These are phyloP conservation scores for Leccinum rimulosum DNA, from an alignment of 768 basidiomycete species.

Conservation along the genomic window DNA sequence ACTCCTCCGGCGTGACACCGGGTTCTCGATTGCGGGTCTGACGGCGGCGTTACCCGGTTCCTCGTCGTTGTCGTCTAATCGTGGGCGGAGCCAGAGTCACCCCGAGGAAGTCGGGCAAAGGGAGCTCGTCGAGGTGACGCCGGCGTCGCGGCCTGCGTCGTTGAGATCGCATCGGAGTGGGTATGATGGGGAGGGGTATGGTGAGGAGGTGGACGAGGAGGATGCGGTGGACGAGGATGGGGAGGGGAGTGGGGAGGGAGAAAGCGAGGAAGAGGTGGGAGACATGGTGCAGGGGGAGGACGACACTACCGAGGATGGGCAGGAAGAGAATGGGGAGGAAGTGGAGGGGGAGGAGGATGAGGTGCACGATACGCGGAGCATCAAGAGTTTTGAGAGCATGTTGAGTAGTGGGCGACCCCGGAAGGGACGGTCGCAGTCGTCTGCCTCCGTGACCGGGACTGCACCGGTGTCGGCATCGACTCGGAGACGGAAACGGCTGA, in stretches of 20 bases:
- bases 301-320: slow-evolving; percentile 28
- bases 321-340: slow-evolving; percentile 13
- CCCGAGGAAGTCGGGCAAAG: slow-evolving; percentile 40
- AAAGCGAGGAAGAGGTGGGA: slow-evolving; percentile 21
- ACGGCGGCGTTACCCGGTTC: slow-evolving; percentile 57
- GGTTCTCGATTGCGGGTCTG: slow-evolving; percentile 81
- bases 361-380: slow-evolving; percentile 64
- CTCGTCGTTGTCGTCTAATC: slow-evolving; percentile 7
- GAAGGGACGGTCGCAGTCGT: slow-evolving; percentile 2
- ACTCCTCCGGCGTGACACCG: slow-evolving; percentile 68
- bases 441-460: not conserved
- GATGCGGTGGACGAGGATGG: slow-evolving; percentile 10
- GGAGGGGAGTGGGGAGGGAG: not conserved
- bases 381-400: slow-evolving; percentile 87
- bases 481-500: slow-evolving; percentile 53
- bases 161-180: slow-evolving; percentile 31
- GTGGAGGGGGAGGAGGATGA: slow-evolving; percentile 29
- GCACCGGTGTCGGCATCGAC: not conserved
- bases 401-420: slow-evolving; percentile 40
- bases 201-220: slow-evolving; percentile 14
- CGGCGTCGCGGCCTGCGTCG: slow-evolving; percentile 46
- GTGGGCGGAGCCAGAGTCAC: slow-evolving; percentile 4
- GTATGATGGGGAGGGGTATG: slow-evolving; percentile 19
- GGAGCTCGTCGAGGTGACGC: slow-evolving; percentile 54
- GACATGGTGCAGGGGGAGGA: slow-evolving; percentile 27